A percentile compares a stretch with the other conserved stretches of the same genome.
Conservation (phyloP, 108 stramenopile species). For the Conticribra weissflogii region DNA sequence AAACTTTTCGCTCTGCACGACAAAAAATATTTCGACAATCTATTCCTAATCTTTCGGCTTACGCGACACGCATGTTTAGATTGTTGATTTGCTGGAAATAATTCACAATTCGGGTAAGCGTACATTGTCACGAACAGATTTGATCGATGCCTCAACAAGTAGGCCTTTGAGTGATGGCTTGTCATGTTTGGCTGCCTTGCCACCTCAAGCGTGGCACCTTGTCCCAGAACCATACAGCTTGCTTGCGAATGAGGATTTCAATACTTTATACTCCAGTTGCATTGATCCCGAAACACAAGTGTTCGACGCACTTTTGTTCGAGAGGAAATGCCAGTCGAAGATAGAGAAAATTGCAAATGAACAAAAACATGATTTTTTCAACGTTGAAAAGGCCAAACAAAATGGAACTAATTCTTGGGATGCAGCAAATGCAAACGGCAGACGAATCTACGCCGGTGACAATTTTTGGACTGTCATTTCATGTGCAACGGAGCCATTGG, state of each 20-base stretch:
- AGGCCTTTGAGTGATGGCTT: conserved; percentile 68
- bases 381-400: not conserved
- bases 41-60: too few species aligned
- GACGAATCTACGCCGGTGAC: conserved; percentile 46
- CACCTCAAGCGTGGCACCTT: conserved; percentile 63
- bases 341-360: conserved; percentile 4
- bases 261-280: conserved; percentile 67
- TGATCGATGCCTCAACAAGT: conserved; percentile 28
- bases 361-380: not conserved
- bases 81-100: conserved; percentile 25
- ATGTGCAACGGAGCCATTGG: conserved; percentile 21
- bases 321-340: conserved; percentile 43
- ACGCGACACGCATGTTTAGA: conserved; percentile 9
- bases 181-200: conserved; percentile 79
- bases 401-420: not conserved
- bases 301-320: conserved; percentile 67
- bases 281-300: conserved; percentile 57
- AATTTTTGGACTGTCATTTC: conserved; percentile 76
- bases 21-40: conserved; percentile 36
- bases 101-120: conserved; percentile 7
- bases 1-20: conserved; percentile 44
- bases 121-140: conserved; percentile 29
- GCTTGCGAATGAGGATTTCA: conserved; percentile 55
- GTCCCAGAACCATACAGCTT: conserved; percentile 72
- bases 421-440: conserved; percentile 20